Evolutionary conservation across 1,284 basidiomycete species (phyloP), one percentile per base, ranked within the genome.

Genomic region (Ustilago crameri): DNA sequence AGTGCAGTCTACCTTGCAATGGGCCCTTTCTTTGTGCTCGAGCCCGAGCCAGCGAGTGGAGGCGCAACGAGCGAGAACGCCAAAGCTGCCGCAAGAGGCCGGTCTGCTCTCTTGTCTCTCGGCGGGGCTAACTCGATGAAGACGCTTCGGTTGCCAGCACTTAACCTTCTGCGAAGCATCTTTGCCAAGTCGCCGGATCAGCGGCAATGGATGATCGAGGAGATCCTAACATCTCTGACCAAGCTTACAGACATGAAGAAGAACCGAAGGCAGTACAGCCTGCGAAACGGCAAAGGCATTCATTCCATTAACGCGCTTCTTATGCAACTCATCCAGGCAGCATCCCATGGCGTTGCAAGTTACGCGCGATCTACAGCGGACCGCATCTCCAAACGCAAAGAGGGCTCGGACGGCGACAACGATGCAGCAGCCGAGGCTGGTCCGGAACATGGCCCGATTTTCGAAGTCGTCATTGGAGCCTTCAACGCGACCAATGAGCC

Each of bases 201-300:
- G 83, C 87, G 95, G 1, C 89, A 90, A 1, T 97, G 94, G 93
- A 95, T 98, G 68, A 91, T 98, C 20, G 94, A 97, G 82, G 95
- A 98, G 83, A 93, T 98, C 30, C 83, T 98, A 18, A 88, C 89
- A 3, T 93, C 92, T 0, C 85, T 98, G 47, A 93, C 93, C 73
- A 93, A 92, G 82, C 86, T 96, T 9, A 92, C 92, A 0, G 93
- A 96, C 74, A 88, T 90, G 44, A 94, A 93, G 78, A 90, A 91
- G 79, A 91, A 91, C 68, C 90, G 91, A 38, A 91, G 92, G 0
- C 91, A 92, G 87, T 73, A 42, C 67, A 85, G 85, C 24, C 75
- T 87, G 2, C 74, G 84, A 0, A 85, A 85, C 50, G 86, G 86
- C 5, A 78, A 89, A 15, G 90, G 92, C 0, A 96, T 98, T 63